Conservation (phyloP, 805 yeast genomes). For the Ogataea dorogensis region DNA sequence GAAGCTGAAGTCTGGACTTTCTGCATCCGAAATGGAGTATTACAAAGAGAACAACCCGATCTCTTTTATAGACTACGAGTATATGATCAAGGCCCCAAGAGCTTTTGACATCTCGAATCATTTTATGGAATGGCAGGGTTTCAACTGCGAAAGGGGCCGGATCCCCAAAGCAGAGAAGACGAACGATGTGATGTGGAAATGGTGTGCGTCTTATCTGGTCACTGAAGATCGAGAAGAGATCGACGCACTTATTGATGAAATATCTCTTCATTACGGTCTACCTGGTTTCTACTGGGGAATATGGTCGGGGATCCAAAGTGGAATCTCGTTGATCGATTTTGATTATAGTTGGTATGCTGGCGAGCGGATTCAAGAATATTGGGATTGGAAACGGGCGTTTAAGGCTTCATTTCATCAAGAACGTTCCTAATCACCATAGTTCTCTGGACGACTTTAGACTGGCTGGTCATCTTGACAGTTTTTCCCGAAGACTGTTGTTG, state of each 20-base stretch:
- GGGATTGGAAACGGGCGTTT: constrained; percentile 56
- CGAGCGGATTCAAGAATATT: constrained; percentile 62
- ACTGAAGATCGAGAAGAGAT: constrained; percentile 29
- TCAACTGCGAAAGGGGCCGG: constrained; percentile 59
- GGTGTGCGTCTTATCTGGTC: constrained; percentile 59
- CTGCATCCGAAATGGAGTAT: constrained; percentile 11
- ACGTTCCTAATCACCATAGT: constrained; percentile 22
- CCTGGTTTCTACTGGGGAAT: constrained; percentile 87
- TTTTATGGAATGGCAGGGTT: constrained; percentile 81
- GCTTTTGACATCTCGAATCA: constrained; percentile 76
- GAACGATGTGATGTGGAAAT: constrained; percentile 47
- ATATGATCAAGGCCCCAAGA: constrained; percentile 68
- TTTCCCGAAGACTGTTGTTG: constrained; percentile 4
- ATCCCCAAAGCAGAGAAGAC: constrained; percentile 51
- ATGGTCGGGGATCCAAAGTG: constrained; percentile 76
- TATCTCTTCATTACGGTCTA: constrained; percentile 63
- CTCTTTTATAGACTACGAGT: constrained; percentile 69
- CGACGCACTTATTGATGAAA: constrained; percentile 50
- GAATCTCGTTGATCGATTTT: constrained; percentile 68
- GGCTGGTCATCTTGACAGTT: constrained; percentile 11
- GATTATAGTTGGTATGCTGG: constrained; percentile 63
- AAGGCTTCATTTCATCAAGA: constrained; percentile 15
- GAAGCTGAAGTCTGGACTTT: constrained; percentile 14
- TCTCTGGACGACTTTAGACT: constrained; percentile 17
- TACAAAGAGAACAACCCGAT: constrained; percentile 37